Percentiles rank a stretch among this genome's conserved stretches.
Conservation (phyloP, 139 green algal species). For the Chlorella vulgaris region DNA sequence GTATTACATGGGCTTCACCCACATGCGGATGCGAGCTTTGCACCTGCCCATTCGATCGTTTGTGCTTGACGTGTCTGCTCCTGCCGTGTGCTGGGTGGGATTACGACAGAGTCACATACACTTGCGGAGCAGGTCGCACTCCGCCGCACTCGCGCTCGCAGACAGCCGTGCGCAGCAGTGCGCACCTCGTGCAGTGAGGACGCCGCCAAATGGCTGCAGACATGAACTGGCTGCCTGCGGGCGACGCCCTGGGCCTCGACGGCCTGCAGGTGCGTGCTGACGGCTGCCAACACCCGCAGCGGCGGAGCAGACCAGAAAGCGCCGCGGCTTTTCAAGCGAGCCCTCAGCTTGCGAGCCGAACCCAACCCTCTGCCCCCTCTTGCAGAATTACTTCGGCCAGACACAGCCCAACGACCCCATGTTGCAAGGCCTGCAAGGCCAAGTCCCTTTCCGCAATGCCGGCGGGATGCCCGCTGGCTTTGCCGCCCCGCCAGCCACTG, state of each 20-base stretch:
- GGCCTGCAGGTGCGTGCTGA: slow-evolving; percentile 13
- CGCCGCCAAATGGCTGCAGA: too few species aligned
- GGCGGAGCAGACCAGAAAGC: too few species aligned
- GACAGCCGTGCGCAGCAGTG: too few species aligned
- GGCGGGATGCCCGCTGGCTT: slow-evolving; percentile 1
- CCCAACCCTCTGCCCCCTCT: background rate
- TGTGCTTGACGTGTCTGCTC: background rate
- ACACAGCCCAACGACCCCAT: background rate
- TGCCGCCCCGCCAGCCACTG: background rate
- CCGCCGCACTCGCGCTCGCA: too few species aligned
- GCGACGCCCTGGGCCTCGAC: background rate
- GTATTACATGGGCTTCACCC: too few species aligned
- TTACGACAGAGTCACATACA: too few species aligned
- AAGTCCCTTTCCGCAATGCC: slow-evolving; percentile 4
- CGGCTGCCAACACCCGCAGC: too few species aligned
- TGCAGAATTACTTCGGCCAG: slow-evolving; percentile 18
- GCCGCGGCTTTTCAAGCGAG: background rate
- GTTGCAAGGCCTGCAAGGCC: background rate
- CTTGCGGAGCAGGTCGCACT: too few species aligned
- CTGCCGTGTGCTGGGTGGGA: too few species aligned
- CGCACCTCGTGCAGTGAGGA: too few species aligned
- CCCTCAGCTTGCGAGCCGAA: background rate
- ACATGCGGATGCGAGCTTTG: background rate
- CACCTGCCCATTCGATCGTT: background rate
- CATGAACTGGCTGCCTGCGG: slow-evolving; percentile 7